A percentile compares a stretch with the other conserved stretches of the same genome.
These are phyloP conservation scores for Talaromyces wortmannii DNA, from an alignment of 495 filamentous ascomycete genomes.

Conservation along the genomic window DNA sequence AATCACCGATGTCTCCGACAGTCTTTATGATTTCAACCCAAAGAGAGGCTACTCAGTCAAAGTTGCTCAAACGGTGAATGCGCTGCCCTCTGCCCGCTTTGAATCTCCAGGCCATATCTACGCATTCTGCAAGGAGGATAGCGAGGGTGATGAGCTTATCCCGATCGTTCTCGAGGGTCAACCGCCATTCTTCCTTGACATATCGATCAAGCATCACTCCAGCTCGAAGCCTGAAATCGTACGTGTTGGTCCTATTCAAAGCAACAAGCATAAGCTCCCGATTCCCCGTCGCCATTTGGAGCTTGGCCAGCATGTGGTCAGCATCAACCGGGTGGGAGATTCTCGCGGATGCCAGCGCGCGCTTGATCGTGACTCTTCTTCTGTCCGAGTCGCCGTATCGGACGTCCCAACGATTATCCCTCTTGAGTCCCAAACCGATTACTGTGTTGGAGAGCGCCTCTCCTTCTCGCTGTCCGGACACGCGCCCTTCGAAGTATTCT, in stretches of 20 bases:
- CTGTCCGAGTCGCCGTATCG: conserved; percentile 81
- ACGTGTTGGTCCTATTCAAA: conserved; percentile 66
- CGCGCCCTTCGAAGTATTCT: conserved; percentile 87
- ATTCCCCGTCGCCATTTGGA: conserved; percentile 79
- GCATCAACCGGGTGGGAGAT: conserved; percentile 83
- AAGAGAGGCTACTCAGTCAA: conserved; percentile 53
- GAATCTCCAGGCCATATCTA: conserved; percentile 86
- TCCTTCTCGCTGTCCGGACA: conserved; percentile 83
- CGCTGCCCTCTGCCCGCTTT: conserved; percentile 73
- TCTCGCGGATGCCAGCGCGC: conserved; percentile 73
- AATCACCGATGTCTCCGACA: conserved; percentile 73
- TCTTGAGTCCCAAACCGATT: conserved; percentile 79
- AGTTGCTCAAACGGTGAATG: conserved; percentile 74
- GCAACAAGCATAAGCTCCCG: conserved; percentile 65
- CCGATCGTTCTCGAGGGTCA: conserved; percentile 74
- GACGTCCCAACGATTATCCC: conserved; percentile 86
- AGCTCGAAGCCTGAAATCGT: conserved; percentile 73
- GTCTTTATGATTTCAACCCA: conserved; percentile 68
- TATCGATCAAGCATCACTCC: conserved; percentile 86
- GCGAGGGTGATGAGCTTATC: conserved; percentile 74
- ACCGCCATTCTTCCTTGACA: conserved; percentile 84
- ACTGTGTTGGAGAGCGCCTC: conserved; percentile 92
- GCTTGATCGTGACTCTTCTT: conserved; percentile 55
- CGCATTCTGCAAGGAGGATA: conserved; percentile 83
- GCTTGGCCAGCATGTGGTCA: conserved; percentile 77